Base-by-base conservation (phyloP, 2,329 filamentous ascomycete species). In the Cytospora paraplurivora region DNA sequence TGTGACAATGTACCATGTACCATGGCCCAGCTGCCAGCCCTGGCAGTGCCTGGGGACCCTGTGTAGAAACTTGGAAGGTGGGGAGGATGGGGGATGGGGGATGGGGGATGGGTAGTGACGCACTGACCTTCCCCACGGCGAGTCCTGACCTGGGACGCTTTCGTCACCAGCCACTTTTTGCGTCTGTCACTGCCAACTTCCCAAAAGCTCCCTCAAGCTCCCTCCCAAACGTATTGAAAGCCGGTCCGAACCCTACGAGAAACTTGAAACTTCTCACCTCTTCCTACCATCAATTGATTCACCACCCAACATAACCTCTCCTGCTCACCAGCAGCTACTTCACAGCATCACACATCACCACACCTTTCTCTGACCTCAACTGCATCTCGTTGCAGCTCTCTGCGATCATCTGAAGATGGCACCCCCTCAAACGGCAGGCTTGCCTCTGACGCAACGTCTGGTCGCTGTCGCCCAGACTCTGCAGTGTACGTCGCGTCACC, bases 391-490 rank as follows among this genome's bases (percentile, higher is more conserved):
- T 44, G 17, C 33, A 12, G 38, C 12, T 21, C 47, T 38, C 34
- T 44, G 74, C 74, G 54, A 35, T 41, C 17, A 34, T 44, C 51
- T 61, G 65, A 72, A 71, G 64, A 91, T 91, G 88, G 86, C 91
- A 78, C 89, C 91, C 79, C 89, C 90, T 77, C 89, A 90, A 68
- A 80, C 88, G 64, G 80, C 89, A 64, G 84, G 80, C 71, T 77
- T 90, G 77, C 88, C 92, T 75, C 81, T 95, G 72, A 79, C 81
- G 73, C 88, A 95, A 81, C 86, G 93, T 74, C 80, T 97, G 66
- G 78, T 92, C 72, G 82, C 85, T 70, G 84, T 98, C 70, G 93
- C 89, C 69, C 88, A 96, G 77, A 98, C 93, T 53, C 83, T 98
- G 70, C 95, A 98, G 82, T 99, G 94, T 90, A 87, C 77, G 80